phyloP scores from a whole-genome alignment of 2,329 filamentous ascomycete genomes.

The Botrytis cinerea region DNA sequence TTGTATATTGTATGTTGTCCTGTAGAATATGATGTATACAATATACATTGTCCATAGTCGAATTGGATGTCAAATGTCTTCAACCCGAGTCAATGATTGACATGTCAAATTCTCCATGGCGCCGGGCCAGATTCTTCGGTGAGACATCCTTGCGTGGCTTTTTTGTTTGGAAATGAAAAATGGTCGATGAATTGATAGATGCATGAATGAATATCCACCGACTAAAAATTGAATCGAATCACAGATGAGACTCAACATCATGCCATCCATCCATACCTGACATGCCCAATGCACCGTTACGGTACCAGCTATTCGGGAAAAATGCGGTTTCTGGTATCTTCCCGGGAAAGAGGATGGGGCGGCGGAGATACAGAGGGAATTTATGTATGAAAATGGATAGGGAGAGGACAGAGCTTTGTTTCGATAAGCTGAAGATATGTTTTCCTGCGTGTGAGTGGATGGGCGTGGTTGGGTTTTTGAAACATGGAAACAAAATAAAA shows the following conservation, averaged over 20 bases:
- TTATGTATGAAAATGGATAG: neutral
- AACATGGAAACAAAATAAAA: neutral
- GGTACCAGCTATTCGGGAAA: neutral
- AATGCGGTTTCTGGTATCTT: neutral
- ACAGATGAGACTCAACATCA: neutral
- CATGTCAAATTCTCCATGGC: neutral
- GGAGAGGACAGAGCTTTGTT: neutral
- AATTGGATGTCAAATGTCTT: neutral
- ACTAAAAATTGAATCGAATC: neutral
- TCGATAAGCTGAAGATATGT: neutral
- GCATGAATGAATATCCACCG: neutral
- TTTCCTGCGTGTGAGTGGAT: neutral
- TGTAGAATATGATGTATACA: too few species aligned
- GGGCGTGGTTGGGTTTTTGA: neutral
- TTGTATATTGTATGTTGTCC: neutral
- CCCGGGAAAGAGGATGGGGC: neutral
- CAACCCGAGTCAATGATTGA: neutral
- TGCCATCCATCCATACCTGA: neutral
- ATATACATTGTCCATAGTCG: neutral
- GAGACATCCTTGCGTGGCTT: constrained; percentile 9
- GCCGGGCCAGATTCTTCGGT: neutral
- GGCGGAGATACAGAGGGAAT: neutral
- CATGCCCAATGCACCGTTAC: constrained; percentile 3
- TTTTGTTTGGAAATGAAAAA: neutral
- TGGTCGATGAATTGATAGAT: neutral